Evolutionary conservation across 164 flowering plant species (phyloP).

Genomic region (Aristolochia californica): DNA sequence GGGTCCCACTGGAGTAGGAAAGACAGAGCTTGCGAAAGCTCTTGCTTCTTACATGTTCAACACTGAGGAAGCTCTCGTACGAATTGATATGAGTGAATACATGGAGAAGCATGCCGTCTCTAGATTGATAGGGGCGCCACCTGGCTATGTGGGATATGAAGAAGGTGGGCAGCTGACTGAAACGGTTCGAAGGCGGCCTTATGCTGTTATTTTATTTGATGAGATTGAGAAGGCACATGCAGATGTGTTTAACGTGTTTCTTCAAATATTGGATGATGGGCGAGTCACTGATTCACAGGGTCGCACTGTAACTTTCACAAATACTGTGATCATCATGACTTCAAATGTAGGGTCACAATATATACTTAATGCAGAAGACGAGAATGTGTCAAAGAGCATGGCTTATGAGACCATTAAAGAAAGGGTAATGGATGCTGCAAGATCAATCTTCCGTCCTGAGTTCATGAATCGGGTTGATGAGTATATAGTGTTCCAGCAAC

Average conservation of each 20-base stretch:
- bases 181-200: constrained; percentile 85
- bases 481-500: constrained; percentile 92
- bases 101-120: constrained; percentile 98
- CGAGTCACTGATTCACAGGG: constrained; percentile 97
- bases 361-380: constrained; percentile 69
- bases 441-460: constrained; percentile 86
- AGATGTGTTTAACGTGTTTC: constrained; percentile 92
- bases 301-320: constrained; percentile 91
- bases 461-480: constrained; percentile 98
- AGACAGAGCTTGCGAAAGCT: constrained; percentile 94
- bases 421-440: constrained; percentile 92
- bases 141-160: constrained; percentile 97
- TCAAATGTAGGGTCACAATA: constrained; percentile 97
- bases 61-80: constrained; percentile 89
- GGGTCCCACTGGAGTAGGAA: constrained; percentile 99
- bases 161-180: constrained; percentile 99
- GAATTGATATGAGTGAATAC: constrained; percentile 99
- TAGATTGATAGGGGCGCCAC: constrained; percentile 96
- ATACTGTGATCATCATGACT: constrained; percentile 92
- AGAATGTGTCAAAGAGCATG: constrained; percentile 27
- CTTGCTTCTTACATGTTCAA: constrained; percentile 87
- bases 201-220: constrained; percentile 84
- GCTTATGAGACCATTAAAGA: constrained; percentile 74
- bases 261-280: constrained; percentile 96
- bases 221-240: constrained; percentile 96